Percentiles rank a stretch among this genome's conserved stretches.
phyloP scores from a whole-genome alignment of 768 basidiomycete genomes.

The Boletellus ananas region DNA sequence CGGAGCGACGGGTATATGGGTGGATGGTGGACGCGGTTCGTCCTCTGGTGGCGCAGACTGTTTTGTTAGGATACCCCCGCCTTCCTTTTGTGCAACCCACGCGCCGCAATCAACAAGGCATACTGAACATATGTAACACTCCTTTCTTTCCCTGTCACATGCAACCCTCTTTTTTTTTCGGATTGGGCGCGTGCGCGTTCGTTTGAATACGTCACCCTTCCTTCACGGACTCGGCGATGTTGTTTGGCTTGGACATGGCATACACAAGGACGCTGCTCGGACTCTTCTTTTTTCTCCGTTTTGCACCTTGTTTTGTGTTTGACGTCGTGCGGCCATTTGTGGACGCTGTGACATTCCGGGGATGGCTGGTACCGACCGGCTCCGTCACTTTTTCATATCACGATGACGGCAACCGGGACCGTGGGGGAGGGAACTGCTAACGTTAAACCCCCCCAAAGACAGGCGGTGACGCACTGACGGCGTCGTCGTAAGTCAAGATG shows the following conservation, averaged over 20 bases:
- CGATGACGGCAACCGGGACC: conserved; percentile 9
- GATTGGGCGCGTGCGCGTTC: conserved; percentile 14
- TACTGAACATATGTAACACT: conserved; percentile 35
- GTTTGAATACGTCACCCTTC: conserved; percentile 17
- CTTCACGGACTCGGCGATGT: conserved; percentile 12
- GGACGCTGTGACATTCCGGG: neutral
- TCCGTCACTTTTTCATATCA: neutral
- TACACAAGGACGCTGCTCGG: conserved; percentile 2
- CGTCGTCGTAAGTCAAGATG: too few relatives aligned
- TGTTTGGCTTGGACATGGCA: conserved; percentile 26
- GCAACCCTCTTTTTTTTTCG: conserved; percentile 5
- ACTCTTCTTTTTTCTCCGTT: neutral
- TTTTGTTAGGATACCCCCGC: conserved; percentile 56
- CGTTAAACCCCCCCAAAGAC: neutral
- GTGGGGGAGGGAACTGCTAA: neutral
- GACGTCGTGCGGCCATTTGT: neutral
- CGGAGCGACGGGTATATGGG: conserved; percentile 70
- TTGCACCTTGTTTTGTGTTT: neutral
- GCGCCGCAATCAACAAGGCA: conserved; percentile 11
- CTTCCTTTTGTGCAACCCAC: neutral
- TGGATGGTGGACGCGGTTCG: conserved; percentile 74
- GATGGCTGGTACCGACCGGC: neutral
- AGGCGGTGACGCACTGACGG: neutral
- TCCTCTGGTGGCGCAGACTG: conserved; percentile 73
- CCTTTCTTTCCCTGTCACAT: conserved; percentile 24